Evolutionary conservation across 495 filamentous ascomycete species (phyloP), one percentile per base, ranked within the genome.

Genomic region (Talaromyces wortmannii): DNA sequence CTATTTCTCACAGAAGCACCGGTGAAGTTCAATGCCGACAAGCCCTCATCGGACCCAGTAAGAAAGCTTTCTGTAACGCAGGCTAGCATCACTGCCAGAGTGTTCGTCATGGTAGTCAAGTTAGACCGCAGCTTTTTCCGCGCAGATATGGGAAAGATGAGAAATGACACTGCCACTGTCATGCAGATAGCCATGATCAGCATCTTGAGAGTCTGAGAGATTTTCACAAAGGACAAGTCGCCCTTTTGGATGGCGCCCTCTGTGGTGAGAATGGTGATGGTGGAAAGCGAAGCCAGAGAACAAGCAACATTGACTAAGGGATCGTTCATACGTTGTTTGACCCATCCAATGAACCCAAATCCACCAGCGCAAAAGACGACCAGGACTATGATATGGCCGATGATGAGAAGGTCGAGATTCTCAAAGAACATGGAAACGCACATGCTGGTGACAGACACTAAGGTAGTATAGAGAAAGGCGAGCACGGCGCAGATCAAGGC

Each of bases 231-330:
- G 0, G 87, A 89, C 62, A 97, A 87, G 40, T 85, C 82, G 4
- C 85, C 89, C 29, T 76, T 81, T 63, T 96, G 89, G 2, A 97
- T 84, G 1, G 88, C 81, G 55, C 89, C 91, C 68, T 97, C 94
- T 68, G 95, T 96, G 3, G 94, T 97, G 59, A 97, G 70, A 42
- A 96, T 81, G 2, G 89, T 94, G 64, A 97, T 96, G 48, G 94
- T 91, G 18, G 90, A 87, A 18, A 97, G 82, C n/a, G 88, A 89
- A 2, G 94, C 82, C 57, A 97, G 74, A 18, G 91, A 96, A 66
- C 89, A 92, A 17, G 90, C 91, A 40, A 95, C 90, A 62, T 91
- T 92, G 53, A 97, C 91, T 15, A 96, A 71, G 7, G 94, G 92
- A 65, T 92, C 84, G 31, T 86, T 87, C 55, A 92, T 78, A 58